phyloP scores from a whole-genome alignment of 2,329 filamentous ascomycete genomes.

The Verticillium dahliae region DNA sequence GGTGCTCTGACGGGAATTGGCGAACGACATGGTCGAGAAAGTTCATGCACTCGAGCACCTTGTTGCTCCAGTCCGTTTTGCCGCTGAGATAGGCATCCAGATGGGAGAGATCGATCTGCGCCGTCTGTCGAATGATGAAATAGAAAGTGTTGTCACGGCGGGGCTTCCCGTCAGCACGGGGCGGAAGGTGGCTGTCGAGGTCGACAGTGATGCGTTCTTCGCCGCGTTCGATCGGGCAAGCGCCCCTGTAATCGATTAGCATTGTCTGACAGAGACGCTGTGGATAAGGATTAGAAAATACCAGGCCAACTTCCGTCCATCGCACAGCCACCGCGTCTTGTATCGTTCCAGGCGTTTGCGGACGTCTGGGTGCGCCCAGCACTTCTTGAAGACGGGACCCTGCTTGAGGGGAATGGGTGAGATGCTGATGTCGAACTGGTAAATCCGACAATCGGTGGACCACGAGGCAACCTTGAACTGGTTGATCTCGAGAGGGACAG shows the following conservation, averaged over 20 bases:
- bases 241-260: constrained; percentile 23
- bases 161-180: constrained; percentile 19
- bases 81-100: constrained; percentile 62
- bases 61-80: constrained; percentile 53
- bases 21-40: constrained; percentile 89
- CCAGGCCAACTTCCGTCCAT: constrained; percentile 86
- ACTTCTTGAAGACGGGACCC: constrained; percentile 61
- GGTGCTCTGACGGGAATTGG: constrained; percentile 62
- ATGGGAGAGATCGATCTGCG: constrained; percentile 59
- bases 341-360: constrained; percentile 45
- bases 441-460: constrained; percentile 53
- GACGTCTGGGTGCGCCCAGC: constrained; percentile 63
- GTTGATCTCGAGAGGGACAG: constrained; percentile 58
- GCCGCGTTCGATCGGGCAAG: constrained; percentile 31
- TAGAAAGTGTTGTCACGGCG: constrained; percentile 43
- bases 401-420: constrained; percentile 56
- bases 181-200: constrained; percentile 59
- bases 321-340: constrained; percentile 59
- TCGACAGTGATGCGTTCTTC: constrained; percentile 59
- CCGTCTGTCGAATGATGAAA: constrained; percentile 58
- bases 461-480: constrained; percentile 63
- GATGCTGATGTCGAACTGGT: constrained; percentile 77
- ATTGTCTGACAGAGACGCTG: neutral
- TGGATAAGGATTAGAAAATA: constrained; percentile 23
- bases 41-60: constrained; percentile 74